Base-by-base conservation (phyloP, 768 basidiomycete genomes). In the Dentipellis fragilis region DNA sequence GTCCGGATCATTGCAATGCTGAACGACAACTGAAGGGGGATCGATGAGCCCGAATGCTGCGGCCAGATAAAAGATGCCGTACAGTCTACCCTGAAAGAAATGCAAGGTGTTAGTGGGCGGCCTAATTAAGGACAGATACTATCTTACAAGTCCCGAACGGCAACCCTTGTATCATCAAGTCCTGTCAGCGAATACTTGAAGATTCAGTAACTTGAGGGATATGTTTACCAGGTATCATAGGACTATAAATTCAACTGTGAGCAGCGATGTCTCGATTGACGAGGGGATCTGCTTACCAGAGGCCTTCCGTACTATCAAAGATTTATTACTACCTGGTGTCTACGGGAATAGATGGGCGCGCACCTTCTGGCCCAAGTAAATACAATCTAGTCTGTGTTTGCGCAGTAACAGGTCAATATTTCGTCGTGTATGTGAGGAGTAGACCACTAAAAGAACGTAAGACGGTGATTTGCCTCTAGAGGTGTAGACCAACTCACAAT, bases 341-440 rank as follows among this genome's bases (percentile, higher is more conserved):
- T 22, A 6, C 2, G n/a, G 14, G 37, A 7, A 19, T 50, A 52
- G 49, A 10, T 9, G 16, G n/a, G 10, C 2, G 42, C 72, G 16
- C 39, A 84, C 87, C 80, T 97, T 97, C 70, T 97, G 93, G 4
- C 91, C 86, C 19, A 97, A 80, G 67, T 98, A 97, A 59, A 98
- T 90, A 81, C 88, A 93, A 73, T 96, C 93, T 88, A 95, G 86
- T 50, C 88, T 89, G 62, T 29, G 6, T 29, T 29, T 29, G 29
- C 29, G 29, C 29, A n/a, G n/a, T n/a, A 29, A 29, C 29, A 29
- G 3, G 29, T 29, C 29, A 29, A 29, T 29, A 29, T 3, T 29
- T 3, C 29, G 6, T 29, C 16, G 40, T 2, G 3, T 42, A 42
- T 42, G 29, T 42, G 29, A 29, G 29, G 29, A 3, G 29, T 42